phyloP scores from a whole-genome alignment of 208 protist species.

The Entamoeba dispar region DNA sequence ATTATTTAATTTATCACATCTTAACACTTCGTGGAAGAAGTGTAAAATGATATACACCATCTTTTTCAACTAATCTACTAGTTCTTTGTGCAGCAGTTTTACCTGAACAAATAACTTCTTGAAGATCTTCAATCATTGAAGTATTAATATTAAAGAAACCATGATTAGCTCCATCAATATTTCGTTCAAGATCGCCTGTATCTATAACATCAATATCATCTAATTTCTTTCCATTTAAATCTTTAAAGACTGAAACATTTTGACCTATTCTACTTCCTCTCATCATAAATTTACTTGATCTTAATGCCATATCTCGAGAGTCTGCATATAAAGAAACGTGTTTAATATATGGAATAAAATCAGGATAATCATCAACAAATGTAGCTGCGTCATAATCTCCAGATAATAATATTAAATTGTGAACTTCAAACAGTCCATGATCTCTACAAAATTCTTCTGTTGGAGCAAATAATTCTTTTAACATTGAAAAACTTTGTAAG shows the following conservation, averaged over 20 bases:
- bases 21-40: neutral
- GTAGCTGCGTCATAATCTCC: neutral
- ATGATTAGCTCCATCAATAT: neutral
- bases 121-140: neutral
- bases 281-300: neutral
- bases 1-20: neutral
- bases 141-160: neutral
- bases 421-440: neutral
- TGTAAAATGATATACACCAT: neutral
- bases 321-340: neutral
- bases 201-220: neutral
- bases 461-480: neutral
- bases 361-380: neutral
- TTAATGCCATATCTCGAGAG: neutral
- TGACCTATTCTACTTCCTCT: neutral
- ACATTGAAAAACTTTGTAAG: neutral
- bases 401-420: neutral
- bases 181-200: neutral
- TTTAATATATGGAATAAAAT: neutral
- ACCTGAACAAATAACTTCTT: neutral
- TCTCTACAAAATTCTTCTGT: neutral
- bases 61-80: neutral
- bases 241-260: neutral
- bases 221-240: neutral
- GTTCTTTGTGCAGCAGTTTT: neutral